Conservation (phyloP, 768 basidiomycete genomes). For the Suillus cothurnatus region DNA sequence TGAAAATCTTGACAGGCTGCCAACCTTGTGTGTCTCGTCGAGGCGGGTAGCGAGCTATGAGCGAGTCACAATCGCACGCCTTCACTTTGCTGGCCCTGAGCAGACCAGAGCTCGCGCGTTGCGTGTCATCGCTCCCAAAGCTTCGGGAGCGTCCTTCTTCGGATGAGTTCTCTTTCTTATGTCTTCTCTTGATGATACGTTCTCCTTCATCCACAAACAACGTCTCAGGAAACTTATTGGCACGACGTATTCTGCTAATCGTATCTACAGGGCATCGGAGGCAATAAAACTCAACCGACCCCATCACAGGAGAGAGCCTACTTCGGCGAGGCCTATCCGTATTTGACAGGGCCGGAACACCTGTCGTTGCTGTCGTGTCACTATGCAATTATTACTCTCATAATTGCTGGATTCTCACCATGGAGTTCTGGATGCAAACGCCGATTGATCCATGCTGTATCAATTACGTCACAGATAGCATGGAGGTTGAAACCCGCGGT, state of each 20-base stretch:
- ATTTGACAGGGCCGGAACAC: slow-evolving; percentile 19
- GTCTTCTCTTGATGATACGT: slow-evolving; percentile 68
- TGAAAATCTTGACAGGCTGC: not conserved
- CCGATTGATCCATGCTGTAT: not conserved
- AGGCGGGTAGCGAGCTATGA: not conserved
- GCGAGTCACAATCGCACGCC: not conserved
- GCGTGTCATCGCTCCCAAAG: slow-evolving; percentile 39
- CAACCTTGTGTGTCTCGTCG: not conserved
- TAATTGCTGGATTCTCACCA: not conserved
- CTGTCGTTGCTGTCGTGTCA: not conserved
- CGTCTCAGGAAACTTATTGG: slow-evolving; percentile 57
- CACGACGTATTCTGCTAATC: slow-evolving; percentile 41
- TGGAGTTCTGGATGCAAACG: not conserved
- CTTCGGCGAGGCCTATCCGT: slow-evolving; percentile 28
- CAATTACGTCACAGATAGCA: not conserved
- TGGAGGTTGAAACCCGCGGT: not conserved
- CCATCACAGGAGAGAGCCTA: slow-evolving; percentile 44
- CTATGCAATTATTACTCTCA: not conserved
- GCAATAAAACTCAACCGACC: slow-evolving; percentile 46
- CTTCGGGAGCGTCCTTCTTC: slow-evolving; percentile 56
- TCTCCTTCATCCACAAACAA: slow-evolving; percentile 54
- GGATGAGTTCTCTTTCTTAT: slow-evolving; percentile 58
- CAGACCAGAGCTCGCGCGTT: not conserved
- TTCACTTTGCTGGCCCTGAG: not conserved
- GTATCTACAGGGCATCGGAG: slow-evolving; percentile 36